These are phyloP conservation scores for Cucumis melo DNA, from an alignment of 306 rosid species.

Conservation along the genomic window DNA sequence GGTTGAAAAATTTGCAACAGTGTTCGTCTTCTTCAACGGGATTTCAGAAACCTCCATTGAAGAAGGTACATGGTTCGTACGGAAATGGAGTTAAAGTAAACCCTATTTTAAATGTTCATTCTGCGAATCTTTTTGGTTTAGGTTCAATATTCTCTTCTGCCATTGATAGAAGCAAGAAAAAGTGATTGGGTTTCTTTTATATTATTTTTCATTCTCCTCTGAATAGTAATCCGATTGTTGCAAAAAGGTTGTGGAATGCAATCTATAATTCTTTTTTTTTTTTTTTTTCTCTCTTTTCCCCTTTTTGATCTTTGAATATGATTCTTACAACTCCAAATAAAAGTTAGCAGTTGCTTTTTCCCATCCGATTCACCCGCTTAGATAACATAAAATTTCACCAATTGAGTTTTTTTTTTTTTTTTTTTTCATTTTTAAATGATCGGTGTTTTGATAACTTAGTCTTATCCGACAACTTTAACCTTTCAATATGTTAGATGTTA, in stretches of 20 bases:
- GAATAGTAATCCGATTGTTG: not conserved
- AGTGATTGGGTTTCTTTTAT: constrained; percentile 11
- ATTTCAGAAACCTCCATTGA: constrained; percentile 61
- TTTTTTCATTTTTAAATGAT: too few relatives aligned
- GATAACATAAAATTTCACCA: too few relatives aligned
- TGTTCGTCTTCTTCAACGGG: constrained; percentile 12
- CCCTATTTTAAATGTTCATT: constrained; percentile 63
- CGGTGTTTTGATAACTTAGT: too few relatives aligned
- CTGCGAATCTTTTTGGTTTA: constrained; percentile 53
- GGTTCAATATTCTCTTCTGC: constrained; percentile 59
- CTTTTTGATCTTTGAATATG: not conserved
- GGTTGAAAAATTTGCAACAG: constrained; percentile 18
- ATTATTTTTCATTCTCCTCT: not conserved
- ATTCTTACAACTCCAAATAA: not conserved
- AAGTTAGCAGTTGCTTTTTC: too few relatives aligned
- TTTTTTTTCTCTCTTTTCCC: not conserved
- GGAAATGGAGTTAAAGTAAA: constrained; percentile 33
- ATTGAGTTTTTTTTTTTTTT: too few relatives aligned
- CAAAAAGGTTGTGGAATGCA: not conserved
- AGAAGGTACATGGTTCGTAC: constrained; percentile 43
- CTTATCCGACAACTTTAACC: too few relatives aligned
- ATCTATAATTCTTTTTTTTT: not conserved
- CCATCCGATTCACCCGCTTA: too few relatives aligned
- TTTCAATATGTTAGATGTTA: too few relatives aligned
- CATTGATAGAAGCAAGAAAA: constrained; percentile 52